phyloP scores from a whole-genome alignment of 805 yeast species.

The Starmerella potacharoeniae region DNA sequence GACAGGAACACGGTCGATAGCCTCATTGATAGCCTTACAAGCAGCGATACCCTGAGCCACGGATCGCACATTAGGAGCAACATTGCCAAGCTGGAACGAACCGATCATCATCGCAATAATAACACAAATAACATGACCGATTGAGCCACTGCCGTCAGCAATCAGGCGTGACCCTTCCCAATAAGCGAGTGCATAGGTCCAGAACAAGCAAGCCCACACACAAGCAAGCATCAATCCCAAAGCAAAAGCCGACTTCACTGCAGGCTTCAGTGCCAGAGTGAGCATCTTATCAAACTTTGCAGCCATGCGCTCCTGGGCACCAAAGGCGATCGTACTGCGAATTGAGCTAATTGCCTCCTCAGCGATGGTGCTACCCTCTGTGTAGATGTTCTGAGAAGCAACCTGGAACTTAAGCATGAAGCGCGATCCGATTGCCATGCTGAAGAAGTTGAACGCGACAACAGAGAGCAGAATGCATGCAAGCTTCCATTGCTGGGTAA shows the following conservation, averaged over 20 bases:
- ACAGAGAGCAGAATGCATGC: slow-evolving; percentile 29
- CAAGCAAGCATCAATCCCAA: slow-evolving; percentile 30
- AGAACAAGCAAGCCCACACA: slow-evolving; percentile 31
- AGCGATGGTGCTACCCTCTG: slow-evolving; percentile 31
- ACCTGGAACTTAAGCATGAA: slow-evolving; percentile 26
- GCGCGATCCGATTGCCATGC: slow-evolving; percentile 27
- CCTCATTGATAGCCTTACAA: slow-evolving; percentile 32
- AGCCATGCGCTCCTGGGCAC: slow-evolving; percentile 31
- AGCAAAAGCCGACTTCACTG: slow-evolving; percentile 24
- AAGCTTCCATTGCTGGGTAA: slow-evolving; percentile 30
- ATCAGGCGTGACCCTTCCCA: slow-evolving; percentile 36
- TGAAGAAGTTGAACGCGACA: slow-evolving; percentile 26
- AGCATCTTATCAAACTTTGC: slow-evolving; percentile 27
- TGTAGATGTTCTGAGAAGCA: slow-evolving; percentile 22
- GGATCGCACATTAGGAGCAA: slow-evolving; percentile 33
- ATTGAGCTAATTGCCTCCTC: slow-evolving; percentile 35
- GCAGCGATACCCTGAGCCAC: slow-evolving; percentile 34
- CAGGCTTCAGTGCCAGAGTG: slow-evolving; percentile 21
- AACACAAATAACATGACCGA: slow-evolving; percentile 31
- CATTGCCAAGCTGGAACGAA: slow-evolving; percentile 32
- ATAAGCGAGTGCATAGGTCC: slow-evolving; percentile 33
- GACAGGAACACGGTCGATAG: slow-evolving; percentile 35
- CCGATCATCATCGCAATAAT: slow-evolving; percentile 35
- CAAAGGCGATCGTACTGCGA: slow-evolving; percentile 35
- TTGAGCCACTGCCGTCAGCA: slow-evolving; percentile 25